Percentiles rank a stretch among this genome's conserved stretches.
phyloP scores from a whole-genome alignment of 73 alveolate species.

The Breviolum minutum region DNA sequence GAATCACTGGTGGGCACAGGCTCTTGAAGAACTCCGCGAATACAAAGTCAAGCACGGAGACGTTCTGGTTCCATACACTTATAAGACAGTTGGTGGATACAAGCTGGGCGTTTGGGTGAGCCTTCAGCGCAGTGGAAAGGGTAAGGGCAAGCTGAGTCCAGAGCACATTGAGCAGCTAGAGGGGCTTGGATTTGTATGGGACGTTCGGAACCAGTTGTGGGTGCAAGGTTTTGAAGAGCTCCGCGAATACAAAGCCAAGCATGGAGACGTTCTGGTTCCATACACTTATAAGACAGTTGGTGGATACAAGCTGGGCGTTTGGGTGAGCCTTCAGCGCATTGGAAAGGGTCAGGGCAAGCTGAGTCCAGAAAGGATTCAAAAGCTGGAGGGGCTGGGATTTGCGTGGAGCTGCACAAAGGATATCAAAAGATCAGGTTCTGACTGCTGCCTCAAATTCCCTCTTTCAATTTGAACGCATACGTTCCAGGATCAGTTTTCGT shows the following conservation, averaged over 20 bases:
- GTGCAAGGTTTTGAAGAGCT: background rate
- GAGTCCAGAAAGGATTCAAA: background rate
- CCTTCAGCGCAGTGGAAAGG: background rate
- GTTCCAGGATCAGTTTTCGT: constrained; percentile 57
- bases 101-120: background rate
- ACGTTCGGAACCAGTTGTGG: background rate
- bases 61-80: background rate
- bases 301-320: background rate
- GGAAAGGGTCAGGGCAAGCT: background rate
- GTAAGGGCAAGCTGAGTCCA: background rate
- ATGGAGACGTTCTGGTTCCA: background rate
- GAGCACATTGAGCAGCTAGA: background rate
- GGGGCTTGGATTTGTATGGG: background rate
- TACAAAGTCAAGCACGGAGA: background rate
- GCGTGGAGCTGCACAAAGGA: background rate
- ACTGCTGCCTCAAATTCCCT: no score
- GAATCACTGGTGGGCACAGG: background rate
- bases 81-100: background rate
- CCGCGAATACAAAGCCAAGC: background rate
- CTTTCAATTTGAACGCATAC: background rate
- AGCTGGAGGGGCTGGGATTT: background rate
- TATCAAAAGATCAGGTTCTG: no score
- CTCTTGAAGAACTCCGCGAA: background rate
- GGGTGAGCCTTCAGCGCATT: background rate
- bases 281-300: background rate